Evolutionary conservation across 148 eudicot genomes (phyloP), one percentile per base, ranked within the genome.

Genomic region (Polygonum maritimum): DNA sequence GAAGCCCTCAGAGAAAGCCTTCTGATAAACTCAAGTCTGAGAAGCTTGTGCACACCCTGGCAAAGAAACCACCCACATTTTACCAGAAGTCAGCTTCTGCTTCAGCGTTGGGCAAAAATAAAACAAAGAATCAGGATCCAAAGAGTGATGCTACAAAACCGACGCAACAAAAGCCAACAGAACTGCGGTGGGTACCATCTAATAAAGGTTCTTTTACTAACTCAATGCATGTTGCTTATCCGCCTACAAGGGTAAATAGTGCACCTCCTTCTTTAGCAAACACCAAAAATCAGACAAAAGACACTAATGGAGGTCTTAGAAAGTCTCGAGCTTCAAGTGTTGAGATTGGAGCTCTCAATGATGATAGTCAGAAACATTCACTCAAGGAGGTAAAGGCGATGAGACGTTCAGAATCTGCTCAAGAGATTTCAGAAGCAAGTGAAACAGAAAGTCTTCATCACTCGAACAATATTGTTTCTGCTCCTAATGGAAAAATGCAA

Each of bases 211-310:
- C 90, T 73, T 88, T 86, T 79, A 87, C 90, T 67, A 88, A 89
- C 77, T 95, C 96, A 44, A 89, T 92, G 98, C 98, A 92, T 78
- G 88, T 92, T 33, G 82, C 82, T 2, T 89, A 88, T 85, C 96
- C 94, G 13, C 88, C 87, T 55, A 82, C 88, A 62, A 88, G 96
- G 77, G 77, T 84, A 77, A 87, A 87, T 67, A 92, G 92, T 83
- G 90, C 92, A 73, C 98, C 97, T 18, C 83, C 90, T 70, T 77
- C 80, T 40, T 71, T 88, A 62, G 85, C 86, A 76, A 63, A 65
- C 67, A 65, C 80, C 35, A 82, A 71, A 77, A 76, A 76, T 60
- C 81, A 83, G 76, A 75, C 78, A 48, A 87, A 90, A 77, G 91
- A 87, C 78, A 52, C 89, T 78, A 75, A 39, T 74, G 48, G 78